A percentile compares a stretch with the other conserved stretches of the same genome.
Evolutionary conservation across 2,329 filamentous ascomycete genomes (phyloP).

Genomic region (Xylaria sp.): DNA sequence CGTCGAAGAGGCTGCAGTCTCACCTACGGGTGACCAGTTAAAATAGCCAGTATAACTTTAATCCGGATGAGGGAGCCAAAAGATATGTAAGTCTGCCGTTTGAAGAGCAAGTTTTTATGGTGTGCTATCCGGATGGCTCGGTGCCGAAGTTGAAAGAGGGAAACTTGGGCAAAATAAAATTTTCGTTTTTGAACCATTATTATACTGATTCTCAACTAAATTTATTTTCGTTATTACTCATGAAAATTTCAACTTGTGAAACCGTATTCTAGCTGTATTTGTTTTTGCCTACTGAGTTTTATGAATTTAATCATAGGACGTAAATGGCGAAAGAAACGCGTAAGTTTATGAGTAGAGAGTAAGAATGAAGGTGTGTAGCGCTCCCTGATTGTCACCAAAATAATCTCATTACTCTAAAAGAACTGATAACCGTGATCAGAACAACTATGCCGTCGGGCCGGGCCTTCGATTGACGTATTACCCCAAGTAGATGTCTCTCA

Average conservation of each 20-base stretch:
- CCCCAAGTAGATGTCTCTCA: background rate
- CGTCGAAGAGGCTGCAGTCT: slow-evolving; percentile 1
- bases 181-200: background rate
- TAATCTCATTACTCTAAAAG: no score
- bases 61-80: background rate
- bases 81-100: background rate
- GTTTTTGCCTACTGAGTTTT: no score
- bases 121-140: slow-evolving; percentile 1
- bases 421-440: no score
- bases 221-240: no score
- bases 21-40: background rate
- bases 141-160: background rate
- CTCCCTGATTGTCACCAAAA: no score
- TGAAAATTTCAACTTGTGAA: no score
- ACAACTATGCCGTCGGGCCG: no score
- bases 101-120: background rate
- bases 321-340: background rate
- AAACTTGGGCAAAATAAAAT: background rate
- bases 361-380: background rate
- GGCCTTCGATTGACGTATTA: background rate
- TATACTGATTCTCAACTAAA: no score
- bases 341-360: background rate
- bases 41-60: background rate
- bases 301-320: no score
- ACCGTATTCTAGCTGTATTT: no score